Evolutionary conservation across 345 rosid species (phyloP).

Genomic region (Crucihimalaya himalaica): DNA sequence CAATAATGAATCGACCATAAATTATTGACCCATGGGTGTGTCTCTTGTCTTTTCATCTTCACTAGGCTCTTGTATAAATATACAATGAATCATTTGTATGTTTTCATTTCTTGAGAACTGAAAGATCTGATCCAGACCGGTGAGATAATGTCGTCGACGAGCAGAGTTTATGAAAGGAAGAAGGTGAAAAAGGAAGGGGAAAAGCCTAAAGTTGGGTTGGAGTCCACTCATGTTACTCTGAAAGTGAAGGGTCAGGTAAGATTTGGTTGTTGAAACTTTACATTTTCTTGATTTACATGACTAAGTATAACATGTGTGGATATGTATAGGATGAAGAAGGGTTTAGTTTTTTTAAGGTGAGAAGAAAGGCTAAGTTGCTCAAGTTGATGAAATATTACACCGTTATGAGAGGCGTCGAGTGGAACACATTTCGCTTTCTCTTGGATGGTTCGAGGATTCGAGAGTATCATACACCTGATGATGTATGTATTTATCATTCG

Average conservation of each 20-base stretch:
- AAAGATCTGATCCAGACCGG: neutral
- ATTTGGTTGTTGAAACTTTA: neutral
- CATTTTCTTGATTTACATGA: neutral
- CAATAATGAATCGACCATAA: neutral
- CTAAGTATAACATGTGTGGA: neutral
- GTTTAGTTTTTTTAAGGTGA: neutral
- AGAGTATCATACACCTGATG: neutral
- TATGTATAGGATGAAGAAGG: neutral
- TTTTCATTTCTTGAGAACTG: neutral
- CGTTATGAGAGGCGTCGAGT: neutral
- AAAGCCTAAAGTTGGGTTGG: neutral
- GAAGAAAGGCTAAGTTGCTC: neutral
- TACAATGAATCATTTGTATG: neutral
- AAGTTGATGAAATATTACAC: neutral
- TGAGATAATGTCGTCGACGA: too few relatives aligned
- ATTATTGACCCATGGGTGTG: neutral
- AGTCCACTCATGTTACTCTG: neutral
- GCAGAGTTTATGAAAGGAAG: neutral
- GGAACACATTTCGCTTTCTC: neutral
- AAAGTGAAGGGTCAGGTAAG: neutral
- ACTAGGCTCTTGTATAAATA: neutral
- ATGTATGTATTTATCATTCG: neutral
- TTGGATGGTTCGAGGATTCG: neutral
- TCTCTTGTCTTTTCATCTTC: conserved; percentile 2
- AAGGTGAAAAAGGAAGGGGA: neutral